phyloP scores from a whole-genome alignment of 2,329 filamentous ascomycete genomes.

The Colletotrichum sp. region DNA sequence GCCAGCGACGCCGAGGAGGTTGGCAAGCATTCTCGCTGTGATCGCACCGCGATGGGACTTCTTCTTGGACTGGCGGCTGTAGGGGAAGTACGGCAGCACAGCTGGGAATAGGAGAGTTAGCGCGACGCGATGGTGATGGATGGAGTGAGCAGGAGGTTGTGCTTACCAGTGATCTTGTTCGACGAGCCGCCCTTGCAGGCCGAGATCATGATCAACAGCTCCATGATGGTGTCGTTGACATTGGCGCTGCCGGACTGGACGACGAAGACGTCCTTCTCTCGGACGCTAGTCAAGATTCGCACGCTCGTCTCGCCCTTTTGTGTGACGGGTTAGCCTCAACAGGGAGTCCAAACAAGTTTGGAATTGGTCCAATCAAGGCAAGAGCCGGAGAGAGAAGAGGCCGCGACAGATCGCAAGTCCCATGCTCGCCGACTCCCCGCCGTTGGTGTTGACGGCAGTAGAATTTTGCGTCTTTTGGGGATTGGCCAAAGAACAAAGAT shows the following conservation, averaged over 20 bases:
- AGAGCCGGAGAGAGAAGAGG: neutral
- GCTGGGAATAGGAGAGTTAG: slow-evolving; percentile 50
- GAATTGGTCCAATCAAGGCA: slow-evolving; percentile 21
- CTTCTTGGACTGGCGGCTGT: slow-evolving; percentile 98
- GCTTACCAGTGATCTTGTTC: slow-evolving; percentile 90
- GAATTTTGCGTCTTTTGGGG: neutral
- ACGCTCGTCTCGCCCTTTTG: slow-evolving; percentile 72
- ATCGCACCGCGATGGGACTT: slow-evolving; percentile 97
- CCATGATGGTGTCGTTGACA: slow-evolving; percentile 99
- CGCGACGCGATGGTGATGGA: slow-evolving; percentile 6
- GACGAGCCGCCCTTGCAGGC: slow-evolving; percentile 98
- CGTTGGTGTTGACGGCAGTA: slow-evolving; percentile 7
- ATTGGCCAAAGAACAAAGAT: slow-evolving; percentile 8
- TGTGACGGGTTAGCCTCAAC: slow-evolving; percentile 32
- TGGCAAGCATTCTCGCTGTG: slow-evolving; percentile 95
- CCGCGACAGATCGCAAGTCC: neutral
- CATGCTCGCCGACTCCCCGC: neutral
- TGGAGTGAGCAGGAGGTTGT: neutral
- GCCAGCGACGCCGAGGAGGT: slow-evolving; percentile 89
- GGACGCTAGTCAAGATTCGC: slow-evolving; percentile 75
- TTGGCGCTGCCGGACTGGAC: slow-evolving; percentile 94
- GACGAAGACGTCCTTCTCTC: slow-evolving; percentile 98
- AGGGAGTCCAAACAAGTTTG: slow-evolving; percentile 18
- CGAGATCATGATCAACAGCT: slow-evolving; percentile 98
- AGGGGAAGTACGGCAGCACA: slow-evolving; percentile 95